These are phyloP conservation scores for Nitzschia palea DNA, from an alignment of 108 stramenopile species.

Conservation along the genomic window DNA sequence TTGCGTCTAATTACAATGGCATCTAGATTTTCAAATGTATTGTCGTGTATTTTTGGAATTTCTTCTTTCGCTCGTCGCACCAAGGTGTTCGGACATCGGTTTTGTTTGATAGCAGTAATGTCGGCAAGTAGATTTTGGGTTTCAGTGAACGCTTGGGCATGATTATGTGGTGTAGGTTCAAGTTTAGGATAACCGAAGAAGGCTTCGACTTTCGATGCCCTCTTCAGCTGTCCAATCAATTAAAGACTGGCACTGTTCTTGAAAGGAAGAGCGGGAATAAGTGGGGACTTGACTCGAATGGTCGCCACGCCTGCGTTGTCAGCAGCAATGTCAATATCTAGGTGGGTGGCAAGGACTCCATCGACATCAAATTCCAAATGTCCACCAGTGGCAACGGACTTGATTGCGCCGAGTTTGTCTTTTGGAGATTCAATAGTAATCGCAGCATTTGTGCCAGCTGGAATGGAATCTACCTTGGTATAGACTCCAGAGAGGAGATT, in stretches of 20 bases:
- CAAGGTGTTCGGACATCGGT: too few relatives aligned
- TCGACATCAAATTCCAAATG: conserved; percentile 49
- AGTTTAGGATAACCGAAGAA: too few relatives aligned
- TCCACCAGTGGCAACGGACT: conserved; percentile 27
- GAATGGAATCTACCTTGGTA: conserved; percentile 25
- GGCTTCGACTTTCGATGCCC: too few relatives aligned
- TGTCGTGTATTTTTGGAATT: not conserved
- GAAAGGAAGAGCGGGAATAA: conserved; percentile 49
- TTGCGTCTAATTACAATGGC: too few relatives aligned
- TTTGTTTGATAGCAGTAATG: too few relatives aligned
- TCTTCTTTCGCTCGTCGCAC: too few relatives aligned
- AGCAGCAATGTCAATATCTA: conserved; percentile 51
- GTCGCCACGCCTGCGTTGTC: conserved; percentile 35
- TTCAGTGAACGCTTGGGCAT: too few relatives aligned
- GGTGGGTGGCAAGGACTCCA: conserved; percentile 38
- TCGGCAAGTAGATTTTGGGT: too few relatives aligned
- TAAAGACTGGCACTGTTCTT: conserved; percentile 35
- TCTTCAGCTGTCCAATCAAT: not conserved
- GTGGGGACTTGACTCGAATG: conserved; percentile 35
- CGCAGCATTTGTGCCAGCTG: conserved; percentile 12
- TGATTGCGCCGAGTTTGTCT: conserved; percentile 44
- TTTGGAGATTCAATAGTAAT: conserved; percentile 36
- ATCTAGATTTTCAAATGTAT: not conserved
- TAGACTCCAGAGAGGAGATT: conserved; percentile 38
- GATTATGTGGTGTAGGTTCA: too few relatives aligned